Percentiles rank a stretch among this genome's conserved stretches.
Conservation (phyloP, 2,329 filamentous ascomycete genomes). For the Xylaria polymorpha region DNA sequence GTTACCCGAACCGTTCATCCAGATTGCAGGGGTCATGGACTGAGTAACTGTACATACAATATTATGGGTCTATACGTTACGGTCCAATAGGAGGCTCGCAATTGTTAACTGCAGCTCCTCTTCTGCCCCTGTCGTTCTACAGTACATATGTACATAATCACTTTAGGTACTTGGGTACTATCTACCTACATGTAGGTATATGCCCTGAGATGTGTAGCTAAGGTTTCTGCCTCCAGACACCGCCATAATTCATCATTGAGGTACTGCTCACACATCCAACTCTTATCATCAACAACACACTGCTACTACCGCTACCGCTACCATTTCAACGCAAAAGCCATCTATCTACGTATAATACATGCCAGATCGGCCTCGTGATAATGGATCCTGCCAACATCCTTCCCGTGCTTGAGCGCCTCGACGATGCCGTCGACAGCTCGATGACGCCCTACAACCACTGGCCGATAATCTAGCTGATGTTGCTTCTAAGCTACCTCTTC, state of each 20-base stretch:
- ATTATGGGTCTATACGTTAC: not conserved
- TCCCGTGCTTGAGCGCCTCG: slow-evolving; percentile 77
- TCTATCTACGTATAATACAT: not conserved
- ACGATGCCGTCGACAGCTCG: slow-evolving; percentile 83
- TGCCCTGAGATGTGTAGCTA: too few relatives aligned
- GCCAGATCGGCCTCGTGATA: not conserved
- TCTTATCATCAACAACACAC: not conserved
- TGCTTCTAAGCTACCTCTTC: slow-evolving; percentile 83
- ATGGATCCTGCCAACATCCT: slow-evolving; percentile 69
- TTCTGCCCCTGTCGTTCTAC: not conserved
- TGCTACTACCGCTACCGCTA: not conserved
- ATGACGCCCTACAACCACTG: slow-evolving; percentile 79
- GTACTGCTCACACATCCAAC: not conserved
- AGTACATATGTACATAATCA: not conserved
- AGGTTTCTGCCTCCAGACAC: slow-evolving; percentile 45
- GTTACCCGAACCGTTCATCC: too few relatives aligned
- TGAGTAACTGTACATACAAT: too few relatives aligned
- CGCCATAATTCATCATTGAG: slow-evolving; percentile 43
- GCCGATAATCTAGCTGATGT: slow-evolving; percentile 73
- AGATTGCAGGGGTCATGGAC: not conserved
- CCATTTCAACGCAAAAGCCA: not conserved
- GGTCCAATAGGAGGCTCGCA: slow-evolving; percentile 17
- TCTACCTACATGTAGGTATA: too few relatives aligned
- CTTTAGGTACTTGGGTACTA: not conserved
- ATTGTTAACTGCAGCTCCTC: slow-evolving; percentile 25